phyloP scores from a whole-genome alignment of 441 rosid species.

The Lepidium campestre region DNA sequence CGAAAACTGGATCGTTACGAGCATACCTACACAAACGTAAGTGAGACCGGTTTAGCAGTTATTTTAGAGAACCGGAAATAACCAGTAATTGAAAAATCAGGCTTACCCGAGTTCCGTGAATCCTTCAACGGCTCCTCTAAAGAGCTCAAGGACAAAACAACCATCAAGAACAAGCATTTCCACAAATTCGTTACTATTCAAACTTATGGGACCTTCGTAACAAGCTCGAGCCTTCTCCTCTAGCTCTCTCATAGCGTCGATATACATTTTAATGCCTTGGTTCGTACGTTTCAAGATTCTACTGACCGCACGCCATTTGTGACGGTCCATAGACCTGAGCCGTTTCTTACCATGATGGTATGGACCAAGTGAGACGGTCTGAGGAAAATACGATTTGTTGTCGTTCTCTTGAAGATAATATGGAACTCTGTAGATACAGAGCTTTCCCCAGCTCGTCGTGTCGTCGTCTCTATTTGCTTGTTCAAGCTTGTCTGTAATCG shows the following conservation, averaged over 20 bases:
- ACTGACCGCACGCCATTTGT: constrained; percentile 76
- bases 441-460: constrained; percentile 45
- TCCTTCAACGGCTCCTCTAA: constrained; percentile 67
- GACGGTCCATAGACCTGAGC: constrained; percentile 65
- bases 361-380: constrained; percentile 75
- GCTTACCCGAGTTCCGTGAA: constrained; percentile 46
- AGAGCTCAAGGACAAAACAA: constrained; percentile 71
- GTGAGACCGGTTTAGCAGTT: not conserved
- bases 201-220: constrained; percentile 50
- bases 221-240: constrained; percentile 70
- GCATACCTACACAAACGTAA: constrained; percentile 34
- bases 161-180: constrained; percentile 93
- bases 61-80: not conserved
- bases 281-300: constrained; percentile 52
- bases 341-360: constrained; percentile 71
- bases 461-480: constrained; percentile 66
- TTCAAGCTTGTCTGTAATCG: constrained; percentile 55
- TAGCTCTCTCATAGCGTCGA: constrained; percentile 55
- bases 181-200: constrained; percentile 63
- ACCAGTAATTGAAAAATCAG: not conserved
- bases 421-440: constrained; percentile 71
- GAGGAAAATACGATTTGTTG: constrained; percentile 73
- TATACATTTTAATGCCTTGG: constrained; percentile 46
- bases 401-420: constrained; percentile 69
- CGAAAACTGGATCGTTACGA: constrained; percentile 71